Percentiles rank a stretch among this genome's conserved stretches.
phyloP scores from a whole-genome alignment of 2,329 filamentous ascomycete genomes.

The Epichloe brachyelytri region DNA sequence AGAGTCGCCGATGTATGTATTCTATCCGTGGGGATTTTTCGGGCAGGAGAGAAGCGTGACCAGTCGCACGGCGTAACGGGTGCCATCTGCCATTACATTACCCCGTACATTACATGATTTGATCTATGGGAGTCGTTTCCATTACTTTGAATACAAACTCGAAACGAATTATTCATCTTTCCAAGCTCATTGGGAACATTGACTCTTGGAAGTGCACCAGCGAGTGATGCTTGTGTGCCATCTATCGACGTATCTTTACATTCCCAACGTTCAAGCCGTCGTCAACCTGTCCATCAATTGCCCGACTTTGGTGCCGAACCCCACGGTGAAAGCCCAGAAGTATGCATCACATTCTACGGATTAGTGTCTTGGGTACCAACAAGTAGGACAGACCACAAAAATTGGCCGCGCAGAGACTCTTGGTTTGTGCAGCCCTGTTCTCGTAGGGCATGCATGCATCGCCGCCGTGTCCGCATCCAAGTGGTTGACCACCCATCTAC shows the following conservation, averaged over 20 bases:
- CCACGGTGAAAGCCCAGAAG: neutral
- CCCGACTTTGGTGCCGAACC: neutral
- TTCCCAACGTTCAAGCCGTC: too few species aligned
- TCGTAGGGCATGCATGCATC: conserved; percentile 3
- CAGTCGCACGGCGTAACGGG: conserved; percentile 8
- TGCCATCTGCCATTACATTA: neutral
- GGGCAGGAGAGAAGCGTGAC: neutral
- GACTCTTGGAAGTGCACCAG: too few species aligned
- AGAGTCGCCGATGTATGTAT: conserved; percentile 10
- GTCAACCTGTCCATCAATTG: too few species aligned
- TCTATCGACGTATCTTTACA: too few species aligned
- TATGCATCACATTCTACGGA: neutral
- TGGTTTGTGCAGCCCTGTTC: neutral
- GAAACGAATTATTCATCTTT: neutral
- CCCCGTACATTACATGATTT: neutral
- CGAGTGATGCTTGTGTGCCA: too few species aligned
- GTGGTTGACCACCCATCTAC: neutral
- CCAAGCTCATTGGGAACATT: neutral
- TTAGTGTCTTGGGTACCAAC: neutral
- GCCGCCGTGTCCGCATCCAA: neutral
- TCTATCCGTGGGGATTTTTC: conserved; percentile 5
- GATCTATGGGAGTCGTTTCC: neutral
- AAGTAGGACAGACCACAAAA: neutral
- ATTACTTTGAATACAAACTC: neutral
- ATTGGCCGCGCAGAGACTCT: neutral